These are phyloP conservation scores for Ceratopteris richardii DNA, from an alignment of 75 land plant species.

Conservation along the genomic window DNA sequence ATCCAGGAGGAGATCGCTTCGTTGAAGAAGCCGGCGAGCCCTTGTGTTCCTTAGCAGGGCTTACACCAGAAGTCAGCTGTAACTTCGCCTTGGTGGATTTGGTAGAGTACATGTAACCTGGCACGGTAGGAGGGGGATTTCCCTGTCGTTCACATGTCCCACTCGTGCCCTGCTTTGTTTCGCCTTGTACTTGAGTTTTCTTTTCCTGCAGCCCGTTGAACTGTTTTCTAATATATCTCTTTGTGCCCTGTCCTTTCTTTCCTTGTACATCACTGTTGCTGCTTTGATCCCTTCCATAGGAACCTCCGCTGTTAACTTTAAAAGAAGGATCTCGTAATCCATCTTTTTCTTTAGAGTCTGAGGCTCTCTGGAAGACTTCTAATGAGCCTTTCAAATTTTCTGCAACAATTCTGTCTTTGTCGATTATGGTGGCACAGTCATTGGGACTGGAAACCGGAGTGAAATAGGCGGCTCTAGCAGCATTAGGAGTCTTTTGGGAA, in stretches of 20 bases:
- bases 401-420: not conserved
- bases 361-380: too few relatives aligned
- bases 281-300: too few relatives aligned
- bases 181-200: not conserved
- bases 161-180: too few relatives aligned
- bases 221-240: too few relatives aligned
- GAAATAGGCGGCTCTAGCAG: too few relatives aligned
- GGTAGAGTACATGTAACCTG: conserved; percentile 87
- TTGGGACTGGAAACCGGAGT: not conserved
- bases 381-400: not conserved
- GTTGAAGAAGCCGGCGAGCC: not conserved
- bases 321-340: too few relatives aligned
- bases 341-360: too few relatives aligned
- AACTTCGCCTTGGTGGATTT: conserved; percentile 74
- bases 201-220: too few relatives aligned
- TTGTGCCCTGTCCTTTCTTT: not conserved
- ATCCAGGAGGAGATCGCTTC: not conserved
- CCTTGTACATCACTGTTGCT: too few relatives aligned
- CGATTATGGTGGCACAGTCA: not conserved
- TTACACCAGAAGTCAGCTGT: not conserved
- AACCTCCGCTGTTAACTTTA: too few relatives aligned
- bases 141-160: too few relatives aligned
- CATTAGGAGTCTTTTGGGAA: not conserved
- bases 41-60: not conserved
- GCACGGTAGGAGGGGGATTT: conserved; percentile 3